Base-by-base conservation (phyloP, 208 protist genomes). In the Naegleria fowleri region DNA sequence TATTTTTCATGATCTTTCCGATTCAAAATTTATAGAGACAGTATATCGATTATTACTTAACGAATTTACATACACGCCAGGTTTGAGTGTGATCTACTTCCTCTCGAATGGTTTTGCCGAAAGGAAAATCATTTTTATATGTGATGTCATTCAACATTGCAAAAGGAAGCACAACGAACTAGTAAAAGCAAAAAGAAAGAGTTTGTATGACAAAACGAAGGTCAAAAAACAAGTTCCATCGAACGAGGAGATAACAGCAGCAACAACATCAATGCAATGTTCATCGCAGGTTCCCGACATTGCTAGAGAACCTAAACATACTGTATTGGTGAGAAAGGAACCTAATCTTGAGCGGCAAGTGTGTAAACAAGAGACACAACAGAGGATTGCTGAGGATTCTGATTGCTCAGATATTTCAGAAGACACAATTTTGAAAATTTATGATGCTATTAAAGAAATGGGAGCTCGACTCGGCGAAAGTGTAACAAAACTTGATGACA, bases 21-120 rank as follows among this genome's bases (percentile, higher is more conserved):
- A 86, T 86, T 48, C 40, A 33, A 86, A 86, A 29, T 86, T 86
- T 86, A 86, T 86, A 33, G 83, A 86, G 25, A 86, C 83, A 4
- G 83, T 48, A 6, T 86, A 51, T 16, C 29, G 38, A n/a, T 86
- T 86, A n/a, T 29, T 86, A n/a, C 11, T 40, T 38, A 86, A 86
- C 38, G 83, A 86, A 29, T 86, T 86, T 48, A 3, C 33, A 39
- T 86, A 86, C 11, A 51, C 39, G 43, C 33, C 83, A 25, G 15
- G 39, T n/a, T 43, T 86, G 15, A 22, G 39, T 1, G 15, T 48
- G n/a, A n/a, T 48, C 29, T 48, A 86, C 4, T 86, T 86, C n/a
- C 48, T 86, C 5, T 86, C 40, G 9, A 43, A 29, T n/a, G 83
- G 83, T 19, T 86, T 48, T 48, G 0, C 83, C 19, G 83, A 86